These are phyloP conservation scores for Catenaria anguillulae DNA, from an alignment of 371 early-diverging fungal genomes.

Conservation along the genomic window DNA sequence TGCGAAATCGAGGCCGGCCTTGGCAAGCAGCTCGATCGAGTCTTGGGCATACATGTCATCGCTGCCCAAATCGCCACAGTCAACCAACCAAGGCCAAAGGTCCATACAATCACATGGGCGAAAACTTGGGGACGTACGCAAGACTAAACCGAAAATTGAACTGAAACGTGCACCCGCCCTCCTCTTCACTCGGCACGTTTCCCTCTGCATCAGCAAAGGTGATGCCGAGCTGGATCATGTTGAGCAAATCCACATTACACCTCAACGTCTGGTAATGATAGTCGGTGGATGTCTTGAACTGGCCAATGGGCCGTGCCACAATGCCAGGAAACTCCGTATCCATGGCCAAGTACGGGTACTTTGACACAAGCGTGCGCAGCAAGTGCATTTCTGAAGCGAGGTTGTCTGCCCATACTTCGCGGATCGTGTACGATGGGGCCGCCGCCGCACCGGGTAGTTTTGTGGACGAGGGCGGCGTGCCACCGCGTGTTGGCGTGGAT, in stretches of 20 bases:
- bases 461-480: too few relatives aligned
- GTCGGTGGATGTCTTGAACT: constrained; percentile 84
- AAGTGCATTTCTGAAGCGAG: constrained; percentile 88
- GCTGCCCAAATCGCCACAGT: constrained; percentile 18
- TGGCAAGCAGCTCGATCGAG: constrained; percentile 91
- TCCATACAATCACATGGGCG: too few relatives aligned
- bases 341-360: constrained; percentile 96
- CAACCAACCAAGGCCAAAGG: too few relatives aligned
- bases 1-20: constrained; percentile 97
- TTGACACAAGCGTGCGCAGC: constrained; percentile 76
- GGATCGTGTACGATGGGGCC: constrained; percentile 22
- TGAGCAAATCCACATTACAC: constrained; percentile 97
- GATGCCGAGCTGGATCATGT: constrained; percentile 97
- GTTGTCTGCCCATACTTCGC: constrained; percentile 96
- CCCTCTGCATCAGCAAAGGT: constrained; percentile 92
- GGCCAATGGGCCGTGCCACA: constrained; percentile 96
- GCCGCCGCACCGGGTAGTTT: too few relatives aligned
- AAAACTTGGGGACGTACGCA: too few relatives aligned
- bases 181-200: constrained; percentile 63
- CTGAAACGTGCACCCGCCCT: constrained; percentile 91
- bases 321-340: constrained; percentile 99
- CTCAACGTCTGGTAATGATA: constrained; percentile 96
- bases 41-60: constrained; percentile 99
- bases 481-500: too few relatives aligned
- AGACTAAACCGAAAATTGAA: constrained; percentile 98